Base-by-base conservation (phyloP, 495 filamentous ascomycete species). In the Penicillium turbatum region DNA sequence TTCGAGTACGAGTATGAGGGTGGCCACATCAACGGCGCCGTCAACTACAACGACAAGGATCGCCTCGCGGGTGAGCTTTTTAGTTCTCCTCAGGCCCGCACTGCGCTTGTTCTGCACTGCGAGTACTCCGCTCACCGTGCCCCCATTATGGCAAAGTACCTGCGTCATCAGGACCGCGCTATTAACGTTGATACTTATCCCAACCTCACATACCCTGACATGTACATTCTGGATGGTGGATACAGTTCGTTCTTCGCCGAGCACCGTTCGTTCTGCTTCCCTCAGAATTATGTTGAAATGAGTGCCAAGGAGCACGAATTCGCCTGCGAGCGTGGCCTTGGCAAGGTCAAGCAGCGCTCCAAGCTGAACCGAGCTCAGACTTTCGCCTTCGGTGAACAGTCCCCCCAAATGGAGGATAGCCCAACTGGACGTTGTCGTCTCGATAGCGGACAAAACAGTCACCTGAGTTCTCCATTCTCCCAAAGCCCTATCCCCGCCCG, bases 1-100 rank as follows among this genome's bases (percentile, higher is more conserved):
- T 99, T 99, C 67, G 95, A 97, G 71, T 99, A 97, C 68, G 95
- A 99, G 71, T 99, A 92, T 68, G 86, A 95, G 29, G 95, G 95
- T 39, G 95, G 95, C 15, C 95, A 99, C 64, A 96, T 99, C 56
- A 79, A 88, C 43, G 87, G 88, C 0, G 95, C 95, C 30, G 72
- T 95, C 62, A 99, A 99, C 73, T 90, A 87, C 74, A 97, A 96
- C 65, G 89, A 96, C 70, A 97, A 96, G 70, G 92, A 97, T 57
- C 68, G 83, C 29, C 75, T 99, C 53, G 84, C 91, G 1, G 72
- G 74, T 45, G 80, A 90, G 43, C 81, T 99, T 9, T 95, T 99
- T 68, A 73, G 80, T 40, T 70, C 79, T 2, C 80, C 82, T 54
- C 74, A 83, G 50, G 78, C 79, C 19, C 86, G 83, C 48, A 92